These are phyloP conservation scores for Hibiscus tridactylites DNA, from an alignment of 345 rosid species.

Conservation along the genomic window DNA sequence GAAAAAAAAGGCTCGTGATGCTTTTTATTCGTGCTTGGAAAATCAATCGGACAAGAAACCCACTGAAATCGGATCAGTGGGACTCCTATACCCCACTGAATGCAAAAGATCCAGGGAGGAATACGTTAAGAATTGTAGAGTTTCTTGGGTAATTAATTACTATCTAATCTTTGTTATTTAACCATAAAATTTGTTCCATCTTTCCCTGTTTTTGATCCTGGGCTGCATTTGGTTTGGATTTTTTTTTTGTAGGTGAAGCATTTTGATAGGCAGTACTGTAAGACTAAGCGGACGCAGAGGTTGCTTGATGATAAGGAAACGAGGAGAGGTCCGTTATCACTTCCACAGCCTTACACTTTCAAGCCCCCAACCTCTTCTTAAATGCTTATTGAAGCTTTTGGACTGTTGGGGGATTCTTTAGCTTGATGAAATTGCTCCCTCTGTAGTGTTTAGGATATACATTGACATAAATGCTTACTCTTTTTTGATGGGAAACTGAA, in stretches of 20 bases:
- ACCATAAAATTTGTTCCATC: background rate
- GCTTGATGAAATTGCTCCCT: background rate
- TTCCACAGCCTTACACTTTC: constrained; percentile 81
- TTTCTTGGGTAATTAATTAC: constrained; percentile 56
- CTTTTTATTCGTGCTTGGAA: constrained; percentile 65
- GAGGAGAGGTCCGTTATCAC: constrained; percentile 69
- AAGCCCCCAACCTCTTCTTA: constrained; percentile 35
- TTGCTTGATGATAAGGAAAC: constrained; percentile 56
- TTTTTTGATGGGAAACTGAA: background rate
- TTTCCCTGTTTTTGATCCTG: background rate
- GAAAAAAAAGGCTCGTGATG: constrained; percentile 56
- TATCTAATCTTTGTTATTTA: background rate
- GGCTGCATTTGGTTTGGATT: background rate
- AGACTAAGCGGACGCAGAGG: constrained; percentile 63
- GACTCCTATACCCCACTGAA: constrained; percentile 59
- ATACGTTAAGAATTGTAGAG: constrained; percentile 47
- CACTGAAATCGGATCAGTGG: constrained; percentile 69
- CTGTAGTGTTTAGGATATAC: background rate
- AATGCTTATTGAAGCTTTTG: background rate
- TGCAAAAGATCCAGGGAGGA: constrained; percentile 50
- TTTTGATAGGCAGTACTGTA: constrained; percentile 69
- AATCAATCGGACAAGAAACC: constrained; percentile 61
- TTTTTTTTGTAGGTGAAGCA: constrained; percentile 56
- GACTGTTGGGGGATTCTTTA: background rate
- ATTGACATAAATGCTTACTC: background rate